Percentiles rank a stretch among this genome's conserved stretches.
Conservation (phyloP, 2,329 filamentous ascomycete genomes). For the Cylindrodendrum hubeiense region DNA sequence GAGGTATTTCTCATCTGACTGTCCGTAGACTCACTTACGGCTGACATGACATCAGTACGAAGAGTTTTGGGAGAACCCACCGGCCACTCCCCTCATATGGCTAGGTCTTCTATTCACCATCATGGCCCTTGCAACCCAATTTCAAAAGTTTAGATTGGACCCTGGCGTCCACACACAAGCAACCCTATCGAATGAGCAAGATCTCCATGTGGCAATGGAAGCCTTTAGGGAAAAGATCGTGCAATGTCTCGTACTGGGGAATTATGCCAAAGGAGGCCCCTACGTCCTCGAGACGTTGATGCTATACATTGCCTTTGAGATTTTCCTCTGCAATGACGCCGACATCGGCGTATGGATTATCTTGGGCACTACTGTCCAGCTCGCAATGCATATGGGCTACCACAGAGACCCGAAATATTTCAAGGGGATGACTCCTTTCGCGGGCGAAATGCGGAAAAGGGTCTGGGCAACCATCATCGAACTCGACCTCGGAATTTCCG, state of each 20-base stretch:
- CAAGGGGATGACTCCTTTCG: constrained; percentile 49
- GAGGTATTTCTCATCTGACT: background rate
- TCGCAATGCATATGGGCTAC: constrained; percentile 56
- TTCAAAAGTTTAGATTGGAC: constrained; percentile 1
- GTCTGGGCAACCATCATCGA: constrained; percentile 56
- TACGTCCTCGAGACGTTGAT: constrained; percentile 56
- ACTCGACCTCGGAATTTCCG: constrained; percentile 57
- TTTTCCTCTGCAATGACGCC: constrained; percentile 45
- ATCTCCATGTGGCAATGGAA: background rate
- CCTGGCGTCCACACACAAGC: background rate
- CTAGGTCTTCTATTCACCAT: constrained; percentile 61
- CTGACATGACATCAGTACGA: constrained; percentile 51
- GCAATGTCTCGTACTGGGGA: constrained; percentile 53
- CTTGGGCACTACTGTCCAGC: constrained; percentile 48
- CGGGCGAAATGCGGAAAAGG: constrained; percentile 60
- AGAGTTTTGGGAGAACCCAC: constrained; percentile 56
- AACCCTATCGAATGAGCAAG: background rate
- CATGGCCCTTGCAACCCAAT: constrained; percentile 52
- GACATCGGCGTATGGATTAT: constrained; percentile 52
- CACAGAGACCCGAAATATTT: constrained; percentile 60
- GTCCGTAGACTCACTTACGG: background rate
- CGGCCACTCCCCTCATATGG: constrained; percentile 55
- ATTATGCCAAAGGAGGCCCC: constrained; percentile 58
- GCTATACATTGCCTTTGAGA: constrained; percentile 50
- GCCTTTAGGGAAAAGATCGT: background rate